A percentile compares a stretch with the other conserved stretches of the same genome.
These are phyloP conservation scores for Xeromyces bisporus DNA, from an alignment of 495 filamentous ascomycete genomes.

Conservation along the genomic window DNA sequence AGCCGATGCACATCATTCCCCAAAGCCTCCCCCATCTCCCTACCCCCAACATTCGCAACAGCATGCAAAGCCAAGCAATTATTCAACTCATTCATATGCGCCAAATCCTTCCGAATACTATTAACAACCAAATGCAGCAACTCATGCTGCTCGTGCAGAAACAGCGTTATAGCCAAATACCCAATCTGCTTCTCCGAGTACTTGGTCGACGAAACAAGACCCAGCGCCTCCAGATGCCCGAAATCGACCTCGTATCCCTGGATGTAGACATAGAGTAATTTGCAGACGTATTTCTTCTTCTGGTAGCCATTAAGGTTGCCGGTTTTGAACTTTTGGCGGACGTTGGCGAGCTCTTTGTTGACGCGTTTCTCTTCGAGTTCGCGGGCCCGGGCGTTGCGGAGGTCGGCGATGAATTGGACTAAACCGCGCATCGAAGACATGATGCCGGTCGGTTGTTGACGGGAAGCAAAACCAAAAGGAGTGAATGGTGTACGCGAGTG, in stretches of 20 bases:
- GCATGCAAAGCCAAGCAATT: constrained; percentile 97
- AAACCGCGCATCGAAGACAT: constrained; percentile 71
- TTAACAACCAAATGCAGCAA: constrained; percentile 92
- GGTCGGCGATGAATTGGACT: constrained; percentile 95
- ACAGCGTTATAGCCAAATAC: constrained; percentile 92
- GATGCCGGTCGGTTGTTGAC: no score
- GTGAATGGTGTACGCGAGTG: no score
- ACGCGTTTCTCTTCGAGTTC: constrained; percentile 98
- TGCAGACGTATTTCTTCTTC: constrained; percentile 99
- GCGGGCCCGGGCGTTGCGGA: constrained; percentile 84
- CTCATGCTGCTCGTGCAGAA: constrained; percentile 94
- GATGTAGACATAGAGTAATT: constrained; percentile 98
- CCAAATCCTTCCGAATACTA: constrained; percentile 89
- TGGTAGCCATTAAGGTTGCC: constrained; percentile 87
- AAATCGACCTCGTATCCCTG: constrained; percentile 99
- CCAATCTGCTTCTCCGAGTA: constrained; percentile 99
- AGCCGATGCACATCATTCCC: constrained; percentile 86
- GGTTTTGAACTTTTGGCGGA: constrained; percentile 61
- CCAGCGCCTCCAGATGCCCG: constrained; percentile 94
- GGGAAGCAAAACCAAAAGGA: no score
- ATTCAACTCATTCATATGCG: constrained; percentile 90
- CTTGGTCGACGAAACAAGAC: constrained; percentile 87
- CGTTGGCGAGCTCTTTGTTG: constrained; percentile 98
- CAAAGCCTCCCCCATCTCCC: constrained; percentile 92
- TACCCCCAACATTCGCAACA: constrained; percentile 91